Base-by-base conservation (phyloP, 2,329 filamentous ascomycete genomes). In the Trichoderma sp. region DNA sequence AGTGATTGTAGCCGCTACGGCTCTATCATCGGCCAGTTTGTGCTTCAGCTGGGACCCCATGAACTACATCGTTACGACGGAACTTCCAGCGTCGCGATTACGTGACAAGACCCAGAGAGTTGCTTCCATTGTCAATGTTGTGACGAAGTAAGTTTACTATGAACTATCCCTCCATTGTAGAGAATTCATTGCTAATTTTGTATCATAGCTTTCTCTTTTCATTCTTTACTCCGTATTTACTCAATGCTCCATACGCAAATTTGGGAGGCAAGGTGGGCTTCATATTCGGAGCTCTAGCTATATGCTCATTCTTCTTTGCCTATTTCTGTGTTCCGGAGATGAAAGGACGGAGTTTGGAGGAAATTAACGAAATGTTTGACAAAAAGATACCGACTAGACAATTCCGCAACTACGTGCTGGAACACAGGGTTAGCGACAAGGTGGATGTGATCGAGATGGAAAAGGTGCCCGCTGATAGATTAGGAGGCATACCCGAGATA, bases 361-460 rank as follows among this genome's bases (percentile, higher is more conserved):
- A 68, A 24, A 68, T 68, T 14, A 68, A 68, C 15, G 65, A 68
- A 58, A 68, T 68, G 65, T 68, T 68, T 68, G 65, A 68, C 34
- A 68, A 58, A 21, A 24, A 58, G 8, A 36, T 68, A 18, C 51
- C 65, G 14, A 68, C 65, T 21, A 58, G 51, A 15, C 9, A 58
- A 12, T 68, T 68, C 32, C 18, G 53, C 2, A 68, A 9, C 26
- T 68, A 68, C 11, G 65, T 58, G 6, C 28, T 68, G 18, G 51
- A 57, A 36, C 53, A 58, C 7, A 32, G 28, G 34, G 51, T 12
- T 5, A 53, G 56, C 6, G 47, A 30, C 9, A 58, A 58, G 34
- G 18, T 24, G 21, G 65, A 68, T 14, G 12, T 36, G n/a, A 30
- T 68, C 21, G 65, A 57, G 34, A 43, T 58, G 65, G 65, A 68